A percentile compares a stretch with the other conserved stretches of the same genome.
phyloP scores from a whole-genome alignment of 2,329 filamentous ascomycete species.

The Penicillium sclerotiorum region DNA sequence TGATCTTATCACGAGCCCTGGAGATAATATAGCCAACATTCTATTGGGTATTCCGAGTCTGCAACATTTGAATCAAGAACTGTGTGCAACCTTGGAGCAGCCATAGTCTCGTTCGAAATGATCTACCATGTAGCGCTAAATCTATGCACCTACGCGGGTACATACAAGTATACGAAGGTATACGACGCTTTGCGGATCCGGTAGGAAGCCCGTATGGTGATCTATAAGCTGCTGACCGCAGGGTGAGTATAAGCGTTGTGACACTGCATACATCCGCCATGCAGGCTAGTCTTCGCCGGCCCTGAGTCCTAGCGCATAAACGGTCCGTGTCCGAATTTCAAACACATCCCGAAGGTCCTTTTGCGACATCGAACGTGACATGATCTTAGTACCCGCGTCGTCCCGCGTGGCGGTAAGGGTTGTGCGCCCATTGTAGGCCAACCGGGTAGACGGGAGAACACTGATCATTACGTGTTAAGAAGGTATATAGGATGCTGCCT shows the following conservation, averaged over 20 bases:
- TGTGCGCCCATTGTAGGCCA: not conserved
- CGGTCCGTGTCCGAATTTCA: not conserved
- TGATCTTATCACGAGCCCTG: no score
- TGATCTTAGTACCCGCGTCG: slow-evolving; percentile 1
- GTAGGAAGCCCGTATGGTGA: not conserved
- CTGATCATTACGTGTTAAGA: not conserved
- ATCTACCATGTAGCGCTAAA: not conserved
- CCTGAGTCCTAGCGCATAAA: not conserved
- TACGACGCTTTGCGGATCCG: no score
- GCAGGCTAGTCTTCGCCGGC: not conserved
- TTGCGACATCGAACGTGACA: not conserved
- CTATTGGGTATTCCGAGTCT: no score
- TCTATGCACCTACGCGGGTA: not conserved
- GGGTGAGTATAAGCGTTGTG: not conserved
- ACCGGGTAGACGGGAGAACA: not conserved
- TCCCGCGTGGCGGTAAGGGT: slow-evolving; percentile 8
- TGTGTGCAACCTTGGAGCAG: no score
- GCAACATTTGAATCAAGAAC: no score
- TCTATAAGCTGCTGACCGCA: not conserved
- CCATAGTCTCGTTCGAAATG: not conserved
- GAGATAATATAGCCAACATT: not conserved
- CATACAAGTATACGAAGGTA: not conserved
- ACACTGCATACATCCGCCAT: not conserved
- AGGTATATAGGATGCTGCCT: no score
- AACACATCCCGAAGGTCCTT: not conserved